A percentile compares a stretch with the other conserved stretches of the same genome.
Evolutionary conservation across 257 asterid species (phyloP).

Genomic region (Gentiana macrophylla): DNA sequence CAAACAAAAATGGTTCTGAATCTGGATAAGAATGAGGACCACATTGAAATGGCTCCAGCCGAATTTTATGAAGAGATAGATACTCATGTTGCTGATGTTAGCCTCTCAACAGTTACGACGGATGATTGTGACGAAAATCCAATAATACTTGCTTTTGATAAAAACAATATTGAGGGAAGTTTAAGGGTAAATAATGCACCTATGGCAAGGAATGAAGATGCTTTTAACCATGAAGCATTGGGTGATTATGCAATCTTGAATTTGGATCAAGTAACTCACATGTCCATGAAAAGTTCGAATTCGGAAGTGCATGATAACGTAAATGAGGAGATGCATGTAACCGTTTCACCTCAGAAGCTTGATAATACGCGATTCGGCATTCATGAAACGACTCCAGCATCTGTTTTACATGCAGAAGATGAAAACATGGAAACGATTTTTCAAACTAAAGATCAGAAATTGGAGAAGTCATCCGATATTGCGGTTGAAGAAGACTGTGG

Average conservation of each 20-base stretch:
- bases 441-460: constrained; percentile 15
- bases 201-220: constrained; percentile 15
- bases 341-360: constrained; percentile 8
- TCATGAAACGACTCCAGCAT: constrained; percentile 19
- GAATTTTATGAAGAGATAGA: constrained; percentile 17
- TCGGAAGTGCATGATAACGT: constrained; percentile 15
- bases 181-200: constrained; percentile 17
- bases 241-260: background rate
- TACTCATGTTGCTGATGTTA: constrained; percentile 14
- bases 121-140: constrained; percentile 12
- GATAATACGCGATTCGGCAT: constrained; percentile 14
- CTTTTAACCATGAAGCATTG: constrained; percentile 23
- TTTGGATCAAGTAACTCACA: constrained; percentile 7
- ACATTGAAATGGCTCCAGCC: constrained; percentile 11
- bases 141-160: constrained; percentile 5
- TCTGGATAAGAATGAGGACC: constrained; percentile 20
- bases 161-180: constrained; percentile 15
- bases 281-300: constrained; percentile 19
- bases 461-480: constrained; percentile 16
- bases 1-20: constrained; percentile 15
- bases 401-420: constrained; percentile 22
- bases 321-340: constrained; percentile 13
- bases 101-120: constrained; percentile 16
- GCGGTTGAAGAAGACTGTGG: constrained; percentile 19
- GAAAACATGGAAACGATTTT: constrained; percentile 18